Evolutionary conservation across 768 basidiomycete genomes (phyloP).

Genomic region (Clavulina sp.): DNA sequence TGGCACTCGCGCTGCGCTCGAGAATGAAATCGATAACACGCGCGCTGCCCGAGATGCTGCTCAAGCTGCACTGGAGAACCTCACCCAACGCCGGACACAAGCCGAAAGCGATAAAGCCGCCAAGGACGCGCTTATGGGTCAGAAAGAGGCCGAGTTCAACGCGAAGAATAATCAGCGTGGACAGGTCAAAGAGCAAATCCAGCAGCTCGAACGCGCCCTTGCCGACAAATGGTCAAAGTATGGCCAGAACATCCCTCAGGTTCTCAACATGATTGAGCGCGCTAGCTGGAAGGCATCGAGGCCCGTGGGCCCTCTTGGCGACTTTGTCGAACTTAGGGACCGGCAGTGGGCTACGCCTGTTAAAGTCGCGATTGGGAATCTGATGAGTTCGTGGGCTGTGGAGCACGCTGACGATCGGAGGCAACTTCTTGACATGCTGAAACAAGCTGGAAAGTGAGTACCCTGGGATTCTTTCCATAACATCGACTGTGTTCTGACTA

Average conservation of each 20-base stretch:
- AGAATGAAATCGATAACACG: not conserved
- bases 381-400: constrained; percentile 56
- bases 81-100: constrained; percentile 4
- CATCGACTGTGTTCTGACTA: not conserved
- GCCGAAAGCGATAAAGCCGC: not conserved
- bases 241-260: constrained; percentile 31
- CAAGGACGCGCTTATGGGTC: not conserved
- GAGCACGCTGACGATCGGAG: constrained; percentile 47
- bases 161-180: not conserved
- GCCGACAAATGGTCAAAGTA: constrained; percentile 26
- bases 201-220: not conserved
- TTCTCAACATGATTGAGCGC: constrained; percentile 32
- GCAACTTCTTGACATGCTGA: constrained; percentile 35
- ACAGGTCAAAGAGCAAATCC: not conserved
- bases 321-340: constrained; percentile 58
- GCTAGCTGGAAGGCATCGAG: constrained; percentile 50
- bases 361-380: constrained; percentile 35
- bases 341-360: constrained; percentile 50
- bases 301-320: constrained; percentile 68
- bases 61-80: constrained; percentile 24
- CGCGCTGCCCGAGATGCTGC: no score
- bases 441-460: constrained; percentile 2
- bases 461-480: not conserved
- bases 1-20: constrained; percentile 14
- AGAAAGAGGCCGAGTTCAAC: not conserved